phyloP scores from a whole-genome alignment of 257 asterid genomes.

The Lithospermum erythrorhizon region DNA sequence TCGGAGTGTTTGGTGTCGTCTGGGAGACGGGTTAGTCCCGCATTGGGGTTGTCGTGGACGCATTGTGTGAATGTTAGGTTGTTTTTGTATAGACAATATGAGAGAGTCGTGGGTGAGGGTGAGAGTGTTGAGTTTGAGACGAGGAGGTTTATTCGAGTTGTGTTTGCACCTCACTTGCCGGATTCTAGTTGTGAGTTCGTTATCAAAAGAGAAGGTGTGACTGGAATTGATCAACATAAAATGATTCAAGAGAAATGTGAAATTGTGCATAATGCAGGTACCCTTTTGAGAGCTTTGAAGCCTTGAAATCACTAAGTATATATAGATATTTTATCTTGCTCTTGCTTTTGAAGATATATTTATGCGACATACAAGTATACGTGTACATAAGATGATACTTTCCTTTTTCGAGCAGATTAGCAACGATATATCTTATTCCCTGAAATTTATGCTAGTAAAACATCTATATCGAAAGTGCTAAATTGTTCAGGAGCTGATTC shows the following conservation, averaged over 20 bases:
- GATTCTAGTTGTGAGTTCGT: constrained; percentile 58
- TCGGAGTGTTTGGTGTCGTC: constrained; percentile 38
- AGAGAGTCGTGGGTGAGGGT: constrained; percentile 27
- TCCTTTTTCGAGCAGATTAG: too few relatives aligned
- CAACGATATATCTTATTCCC: too few relatives aligned
- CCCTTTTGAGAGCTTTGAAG: not conserved
- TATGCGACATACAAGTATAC: too few relatives aligned
- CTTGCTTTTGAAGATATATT: too few relatives aligned
- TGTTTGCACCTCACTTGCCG: constrained; percentile 81
- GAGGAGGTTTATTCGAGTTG: constrained; percentile 61
- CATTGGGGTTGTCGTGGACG: constrained; percentile 89
- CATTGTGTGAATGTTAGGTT: constrained; percentile 81
- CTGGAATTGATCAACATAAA: constrained; percentile 23
- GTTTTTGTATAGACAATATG: constrained; percentile 61
- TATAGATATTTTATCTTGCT: too few relatives aligned
- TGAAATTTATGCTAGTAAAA: too few relatives aligned
- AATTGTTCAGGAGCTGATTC: too few relatives aligned
- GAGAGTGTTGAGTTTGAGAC: constrained; percentile 9
- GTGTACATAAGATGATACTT: too few relatives aligned
- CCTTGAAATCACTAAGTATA: not conserved
- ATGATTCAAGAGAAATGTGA: not conserved
- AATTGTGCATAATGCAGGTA: not conserved
- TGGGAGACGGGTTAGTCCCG: constrained; percentile 67
- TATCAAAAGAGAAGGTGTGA: constrained; percentile 55
- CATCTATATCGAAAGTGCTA: too few relatives aligned